Conservation (phyloP, 176 grass and related monocot species). For the Chloris gayana region DNA sequence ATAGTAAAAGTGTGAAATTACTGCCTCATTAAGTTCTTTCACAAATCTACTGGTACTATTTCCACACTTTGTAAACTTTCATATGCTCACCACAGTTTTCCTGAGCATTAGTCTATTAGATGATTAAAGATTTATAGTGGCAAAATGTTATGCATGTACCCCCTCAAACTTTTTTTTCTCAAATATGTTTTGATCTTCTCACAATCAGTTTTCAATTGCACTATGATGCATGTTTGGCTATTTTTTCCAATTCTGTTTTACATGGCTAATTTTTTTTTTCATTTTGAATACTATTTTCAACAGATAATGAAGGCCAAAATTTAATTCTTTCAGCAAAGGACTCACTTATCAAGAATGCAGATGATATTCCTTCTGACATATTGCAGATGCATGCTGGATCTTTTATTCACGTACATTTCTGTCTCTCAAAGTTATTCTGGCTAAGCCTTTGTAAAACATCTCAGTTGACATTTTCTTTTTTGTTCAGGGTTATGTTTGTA, state of each 20-base stretch:
- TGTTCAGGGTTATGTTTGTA: constrained; percentile 90
- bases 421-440: constrained; percentile 36
- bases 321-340: constrained; percentile 90
- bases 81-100: constrained; percentile 3
- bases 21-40: background rate
- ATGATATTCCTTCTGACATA: constrained; percentile 81
- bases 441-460: background rate
- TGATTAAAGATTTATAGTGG: background rate
- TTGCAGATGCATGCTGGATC: constrained; percentile 54
- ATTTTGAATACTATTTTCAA: constrained; percentile 28
- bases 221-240: constrained; percentile 1
- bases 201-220: background rate
- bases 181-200: background rate
- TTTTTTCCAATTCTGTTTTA: background rate
- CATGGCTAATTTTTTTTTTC: constrained; percentile 7
- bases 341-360: constrained; percentile 68
- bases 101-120: background rate
- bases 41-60: background rate
- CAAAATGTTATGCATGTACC: background rate
- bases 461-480: constrained; percentile 36
- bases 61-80: background rate
- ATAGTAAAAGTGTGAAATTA: background rate
- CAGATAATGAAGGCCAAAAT: constrained; percentile 84
- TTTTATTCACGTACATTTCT: constrained; percentile 69
- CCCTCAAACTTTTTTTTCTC: background rate